Conservation (phyloP, 2,329 filamentous ascomycete genomes). For the Colletotrichum navitas region DNA sequence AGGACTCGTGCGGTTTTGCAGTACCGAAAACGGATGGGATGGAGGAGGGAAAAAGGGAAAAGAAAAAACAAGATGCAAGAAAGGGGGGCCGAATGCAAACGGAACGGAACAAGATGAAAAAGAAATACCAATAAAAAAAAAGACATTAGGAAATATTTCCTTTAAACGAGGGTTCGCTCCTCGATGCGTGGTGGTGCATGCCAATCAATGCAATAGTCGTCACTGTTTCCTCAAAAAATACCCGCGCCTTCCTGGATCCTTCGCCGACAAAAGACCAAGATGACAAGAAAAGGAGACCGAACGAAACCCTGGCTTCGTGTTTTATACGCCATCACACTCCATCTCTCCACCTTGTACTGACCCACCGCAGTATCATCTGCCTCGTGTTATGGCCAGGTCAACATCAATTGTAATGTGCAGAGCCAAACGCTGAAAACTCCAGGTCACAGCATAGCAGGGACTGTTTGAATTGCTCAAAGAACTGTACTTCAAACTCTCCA, state of each 20-base stretch:
- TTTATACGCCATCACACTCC: conserved; percentile 39
- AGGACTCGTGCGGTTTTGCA: conserved; percentile 21
- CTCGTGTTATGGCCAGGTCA: conserved; percentile 37
- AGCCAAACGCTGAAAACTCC: neutral
- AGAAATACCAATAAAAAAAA: no score
- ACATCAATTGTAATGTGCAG: conserved; percentile 31
- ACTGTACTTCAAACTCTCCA: neutral
- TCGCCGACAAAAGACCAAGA: conserved; percentile 2
- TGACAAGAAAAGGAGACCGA: conserved; percentile 1
- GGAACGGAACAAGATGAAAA: no score
- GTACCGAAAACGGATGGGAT: neutral
- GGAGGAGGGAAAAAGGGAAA: neutral
- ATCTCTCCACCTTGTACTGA: conserved; percentile 25
- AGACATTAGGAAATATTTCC: conserved; percentile 28
- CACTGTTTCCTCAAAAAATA: conserved; percentile 22
- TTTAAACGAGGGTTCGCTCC: conserved; percentile 28
- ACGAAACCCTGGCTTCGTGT: conserved; percentile 32
- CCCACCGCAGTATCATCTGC: conserved; percentile 38
- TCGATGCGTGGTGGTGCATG: conserved; percentile 22
- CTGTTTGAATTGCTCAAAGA: neutral
- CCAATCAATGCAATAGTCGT: conserved; percentile 33
- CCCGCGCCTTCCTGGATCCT: conserved; percentile 4
- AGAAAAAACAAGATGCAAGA: neutral
- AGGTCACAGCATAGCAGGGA: neutral
- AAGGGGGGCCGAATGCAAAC: no score